These are phyloP conservation scores for Talaromyces rugulosus DNA, from an alignment of 2,329 filamentous ascomycete species.

Conservation along the genomic window DNA sequence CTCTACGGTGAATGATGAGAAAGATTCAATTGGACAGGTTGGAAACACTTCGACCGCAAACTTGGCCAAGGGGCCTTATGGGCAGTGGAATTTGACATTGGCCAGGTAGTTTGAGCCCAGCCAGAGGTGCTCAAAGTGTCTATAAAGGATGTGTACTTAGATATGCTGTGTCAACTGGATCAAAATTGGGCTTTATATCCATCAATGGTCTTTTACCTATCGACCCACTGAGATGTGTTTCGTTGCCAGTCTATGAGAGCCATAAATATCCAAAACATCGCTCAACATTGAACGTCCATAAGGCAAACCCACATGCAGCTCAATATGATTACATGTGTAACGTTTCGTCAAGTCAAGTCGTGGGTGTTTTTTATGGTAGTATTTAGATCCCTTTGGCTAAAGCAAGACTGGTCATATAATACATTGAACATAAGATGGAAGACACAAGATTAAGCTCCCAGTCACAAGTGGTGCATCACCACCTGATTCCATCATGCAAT, in stretches of 20 bases:
- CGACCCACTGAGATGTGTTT: no score
- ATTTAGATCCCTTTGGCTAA: not conserved
- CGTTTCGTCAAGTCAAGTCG: no score
- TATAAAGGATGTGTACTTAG: not conserved
- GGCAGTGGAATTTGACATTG: constrained; percentile 6
- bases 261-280: not conserved
- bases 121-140: not conserved
- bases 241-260: no score
- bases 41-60: not conserved
- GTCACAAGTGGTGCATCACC: not conserved
- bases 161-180: not conserved
- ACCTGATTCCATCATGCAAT: not conserved
- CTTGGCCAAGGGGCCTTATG: not conserved
- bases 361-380: not conserved
- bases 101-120: not conserved
- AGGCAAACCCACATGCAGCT: no score
- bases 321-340: no score
- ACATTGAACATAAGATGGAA: not conserved
- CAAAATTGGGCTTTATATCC: not conserved
- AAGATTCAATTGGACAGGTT: not conserved
- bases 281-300: not conserved
- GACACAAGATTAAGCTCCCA: not conserved
- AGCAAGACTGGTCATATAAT: not conserved
- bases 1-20: not conserved
- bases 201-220: not conserved